Conservation (phyloP, 306 rosid genomes). For the Cicer cuneatum region DNA sequence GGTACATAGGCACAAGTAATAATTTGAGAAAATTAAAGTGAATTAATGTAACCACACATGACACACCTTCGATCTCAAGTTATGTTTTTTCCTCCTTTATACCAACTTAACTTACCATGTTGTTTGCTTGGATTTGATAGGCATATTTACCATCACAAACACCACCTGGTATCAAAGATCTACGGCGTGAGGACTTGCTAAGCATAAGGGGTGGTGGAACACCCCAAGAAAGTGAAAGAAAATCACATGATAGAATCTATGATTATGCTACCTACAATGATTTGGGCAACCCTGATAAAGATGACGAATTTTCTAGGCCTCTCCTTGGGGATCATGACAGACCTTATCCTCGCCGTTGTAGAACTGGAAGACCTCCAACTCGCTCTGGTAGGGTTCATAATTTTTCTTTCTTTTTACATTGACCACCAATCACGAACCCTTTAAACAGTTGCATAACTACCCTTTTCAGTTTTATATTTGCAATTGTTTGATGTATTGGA, state of each 20-base stretch:
- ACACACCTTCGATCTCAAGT: neutral
- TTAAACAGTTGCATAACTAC: no score
- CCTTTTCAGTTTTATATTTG: no score
- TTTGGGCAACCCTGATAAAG: constrained; percentile 88
- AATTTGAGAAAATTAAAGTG: neutral
- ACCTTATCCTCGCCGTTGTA: constrained; percentile 94
- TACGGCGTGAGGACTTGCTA: constrained; percentile 69
- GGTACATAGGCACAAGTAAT: no score
- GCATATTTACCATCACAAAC: constrained; percentile 85
- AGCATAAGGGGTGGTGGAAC: constrained; percentile 65
- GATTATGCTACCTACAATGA: constrained; percentile 89
- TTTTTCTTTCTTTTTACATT: neutral
- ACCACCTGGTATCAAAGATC: constrained; percentile 82
- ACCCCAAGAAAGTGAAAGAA: constrained; percentile 60
- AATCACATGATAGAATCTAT: constrained; percentile 76
- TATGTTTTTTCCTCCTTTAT: neutral
- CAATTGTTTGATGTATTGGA: no score
- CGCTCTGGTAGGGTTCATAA: constrained; percentile 54
- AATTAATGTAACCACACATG: no score
- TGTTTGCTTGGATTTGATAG: constrained; percentile 47
- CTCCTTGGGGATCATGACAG: constrained; percentile 58
- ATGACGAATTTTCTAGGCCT: constrained; percentile 74
- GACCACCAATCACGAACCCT: neutral
- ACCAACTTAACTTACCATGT: constrained; percentile 5
- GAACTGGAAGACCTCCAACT: constrained; percentile 80